Evolutionary conservation across 2,329 filamentous ascomycete genomes (phyloP).

Genomic region (Zymoseptoria passerinii): DNA sequence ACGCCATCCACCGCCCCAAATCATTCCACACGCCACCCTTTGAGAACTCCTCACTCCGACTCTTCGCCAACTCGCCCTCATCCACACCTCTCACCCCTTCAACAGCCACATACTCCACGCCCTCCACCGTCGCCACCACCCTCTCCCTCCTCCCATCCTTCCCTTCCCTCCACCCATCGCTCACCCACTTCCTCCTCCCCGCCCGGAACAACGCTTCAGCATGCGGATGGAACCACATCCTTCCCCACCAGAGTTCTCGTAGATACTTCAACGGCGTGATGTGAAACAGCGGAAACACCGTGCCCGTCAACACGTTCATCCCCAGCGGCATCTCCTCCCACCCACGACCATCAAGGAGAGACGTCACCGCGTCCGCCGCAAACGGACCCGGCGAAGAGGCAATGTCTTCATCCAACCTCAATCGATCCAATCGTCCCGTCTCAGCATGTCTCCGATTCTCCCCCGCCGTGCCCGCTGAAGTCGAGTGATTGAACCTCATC

Average conservation of each 20-base stretch:
- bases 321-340: constrained; percentile 11
- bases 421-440: constrained; percentile 8
- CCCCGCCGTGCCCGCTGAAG: neutral
- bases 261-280: constrained; percentile 6
- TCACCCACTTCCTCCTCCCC: neutral
- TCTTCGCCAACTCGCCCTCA: constrained; percentile 4
- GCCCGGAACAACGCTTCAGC: constrained; percentile 2
- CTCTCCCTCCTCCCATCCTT: neutral
- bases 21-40: constrained; percentile 9
- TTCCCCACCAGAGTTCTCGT: constrained; percentile 4
- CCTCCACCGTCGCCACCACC: neutral
- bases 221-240: constrained; percentile 7
- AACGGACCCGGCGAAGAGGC: constrained; percentile 2
- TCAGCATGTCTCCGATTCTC: neutral
- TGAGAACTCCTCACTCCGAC: constrained; percentile 1
- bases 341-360: neutral
- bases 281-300: constrained; percentile 10
- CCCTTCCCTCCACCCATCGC: neutral
- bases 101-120: constrained; percentile 1
- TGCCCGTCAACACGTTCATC: constrained; percentile 8
- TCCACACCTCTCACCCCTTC: neutral
- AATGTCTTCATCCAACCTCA: constrained; percentile 7
- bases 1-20: constrained; percentile 6
- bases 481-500: constrained; percentile 13
- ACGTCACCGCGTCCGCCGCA: neutral